Conservation (phyloP, 441 rosid species). For the Gossypium trilobum region DNA sequence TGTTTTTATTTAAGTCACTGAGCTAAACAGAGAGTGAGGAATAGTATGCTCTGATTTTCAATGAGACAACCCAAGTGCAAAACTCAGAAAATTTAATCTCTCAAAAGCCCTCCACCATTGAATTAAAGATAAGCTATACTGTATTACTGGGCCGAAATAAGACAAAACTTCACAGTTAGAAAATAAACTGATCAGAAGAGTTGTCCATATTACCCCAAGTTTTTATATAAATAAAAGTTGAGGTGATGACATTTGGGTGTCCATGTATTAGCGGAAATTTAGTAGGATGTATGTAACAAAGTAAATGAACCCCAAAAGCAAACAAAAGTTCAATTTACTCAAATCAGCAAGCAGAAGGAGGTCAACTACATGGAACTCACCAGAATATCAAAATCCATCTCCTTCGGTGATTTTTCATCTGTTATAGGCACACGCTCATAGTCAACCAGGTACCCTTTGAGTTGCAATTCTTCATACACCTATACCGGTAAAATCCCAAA, state of each 20-base stretch:
- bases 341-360: neutral
- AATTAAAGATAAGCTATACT: neutral
- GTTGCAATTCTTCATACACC: conserved; percentile 85
- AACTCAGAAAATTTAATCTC: conserved; percentile 9
- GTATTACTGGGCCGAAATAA: conserved; percentile 1
- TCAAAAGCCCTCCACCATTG: conserved; percentile 10
- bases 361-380: conserved; percentile 34
- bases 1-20: neutral
- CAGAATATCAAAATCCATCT: conserved; percentile 77
- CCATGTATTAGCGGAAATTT: neutral
- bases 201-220: neutral
- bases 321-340: neutral
- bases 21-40: neutral
- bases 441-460: conserved; percentile 78
- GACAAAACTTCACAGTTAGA: neutral
- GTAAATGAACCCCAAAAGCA: neutral
- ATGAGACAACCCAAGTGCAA: conserved; percentile 8
- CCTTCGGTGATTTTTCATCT: conserved; percentile 96
- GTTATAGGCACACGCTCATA: conserved; percentile 98
- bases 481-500: conserved; percentile 25
- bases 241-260: neutral
- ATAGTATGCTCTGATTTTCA: conserved; percentile 8
- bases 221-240: neutral
- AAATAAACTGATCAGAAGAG: neutral
- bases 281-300: neutral